A percentile compares a stretch with the other conserved stretches of the same genome.
Evolutionary conservation across 768 basidiomycete species (phyloP).

Genomic region (Tricholoma hemisulphureum): DNA sequence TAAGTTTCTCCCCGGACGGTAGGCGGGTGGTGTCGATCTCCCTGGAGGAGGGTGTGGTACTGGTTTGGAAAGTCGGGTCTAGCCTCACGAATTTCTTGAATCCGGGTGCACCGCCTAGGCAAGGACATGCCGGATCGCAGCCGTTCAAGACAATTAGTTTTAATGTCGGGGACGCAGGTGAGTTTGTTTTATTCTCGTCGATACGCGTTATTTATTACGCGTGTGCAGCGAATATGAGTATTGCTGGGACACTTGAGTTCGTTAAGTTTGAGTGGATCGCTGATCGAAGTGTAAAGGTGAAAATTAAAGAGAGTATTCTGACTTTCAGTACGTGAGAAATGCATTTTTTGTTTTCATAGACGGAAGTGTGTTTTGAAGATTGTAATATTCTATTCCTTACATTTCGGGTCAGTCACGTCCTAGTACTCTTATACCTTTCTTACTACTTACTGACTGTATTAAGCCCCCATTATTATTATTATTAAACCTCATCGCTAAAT

Average conservation of each 20-base stretch:
- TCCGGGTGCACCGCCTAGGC: constrained; percentile 87
- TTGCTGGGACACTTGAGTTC: constrained; percentile 63
- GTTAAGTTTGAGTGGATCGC: constrained; percentile 84
- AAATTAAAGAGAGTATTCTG: constrained; percentile 76
- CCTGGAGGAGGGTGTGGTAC: constrained; percentile 76
- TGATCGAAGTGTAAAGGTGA: constrained; percentile 79
- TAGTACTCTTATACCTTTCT: no score
- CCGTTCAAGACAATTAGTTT: constrained; percentile 90
- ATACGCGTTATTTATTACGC: background rate
- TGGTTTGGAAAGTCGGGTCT: constrained; percentile 95
- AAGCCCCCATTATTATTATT: no score
- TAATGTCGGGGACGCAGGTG: constrained; percentile 81
- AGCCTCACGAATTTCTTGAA: constrained; percentile 89
- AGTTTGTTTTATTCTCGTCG: constrained; percentile 20
- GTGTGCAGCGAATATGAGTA: constrained; percentile 36
- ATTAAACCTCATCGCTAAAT: no score
- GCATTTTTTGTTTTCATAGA: background rate
- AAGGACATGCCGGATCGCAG: constrained; percentile 76
- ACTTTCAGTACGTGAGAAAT: constrained; percentile 74
- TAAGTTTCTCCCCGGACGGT: constrained; percentile 93
- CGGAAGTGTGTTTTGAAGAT: constrained; percentile 2
- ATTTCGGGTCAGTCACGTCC: no score
- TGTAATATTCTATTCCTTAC: background rate
- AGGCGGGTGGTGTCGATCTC: constrained; percentile 84
- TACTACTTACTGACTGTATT: no score